Conservation (phyloP, 768 basidiomycete species). For the Clitopilus hobsonii region DNA sequence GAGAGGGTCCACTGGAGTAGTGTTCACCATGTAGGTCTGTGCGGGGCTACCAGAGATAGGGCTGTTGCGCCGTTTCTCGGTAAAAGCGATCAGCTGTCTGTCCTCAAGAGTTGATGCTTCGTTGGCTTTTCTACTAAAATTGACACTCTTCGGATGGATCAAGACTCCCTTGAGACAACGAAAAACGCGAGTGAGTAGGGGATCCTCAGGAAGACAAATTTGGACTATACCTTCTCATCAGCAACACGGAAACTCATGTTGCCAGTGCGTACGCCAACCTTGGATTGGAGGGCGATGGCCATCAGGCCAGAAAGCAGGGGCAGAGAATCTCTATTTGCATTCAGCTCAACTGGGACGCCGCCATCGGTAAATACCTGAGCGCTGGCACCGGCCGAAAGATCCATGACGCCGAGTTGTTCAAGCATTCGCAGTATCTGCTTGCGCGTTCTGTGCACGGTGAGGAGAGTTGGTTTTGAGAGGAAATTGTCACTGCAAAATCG, state of each 20-base stretch:
- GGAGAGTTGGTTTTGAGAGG: constrained; percentile 78
- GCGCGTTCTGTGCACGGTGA: constrained; percentile 79
- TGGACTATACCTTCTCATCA: constrained; percentile 74
- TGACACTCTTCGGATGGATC: constrained; percentile 87
- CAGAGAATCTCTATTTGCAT: constrained; percentile 65
- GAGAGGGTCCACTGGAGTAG: constrained; percentile 83
- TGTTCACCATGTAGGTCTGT: constrained; percentile 71
- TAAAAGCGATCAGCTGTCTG: constrained; percentile 78
- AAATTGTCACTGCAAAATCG: constrained; percentile 83
- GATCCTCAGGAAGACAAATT: too few relatives aligned
- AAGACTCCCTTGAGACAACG: too few relatives aligned
- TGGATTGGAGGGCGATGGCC: constrained; percentile 82
- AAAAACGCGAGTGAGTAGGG: too few relatives aligned
- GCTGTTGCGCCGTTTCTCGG: constrained; percentile 80
- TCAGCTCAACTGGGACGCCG: constrained; percentile 60
- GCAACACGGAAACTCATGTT: constrained; percentile 68
- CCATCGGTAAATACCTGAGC: constrained; percentile 28
- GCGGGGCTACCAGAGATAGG: constrained; percentile 39
- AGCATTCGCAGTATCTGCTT: constrained; percentile 72
- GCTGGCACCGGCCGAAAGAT: constrained; percentile 68
- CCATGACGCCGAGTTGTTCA: constrained; percentile 76
- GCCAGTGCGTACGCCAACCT: constrained; percentile 77
- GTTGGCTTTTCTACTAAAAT: constrained; percentile 53
- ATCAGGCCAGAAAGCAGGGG: constrained; percentile 82
- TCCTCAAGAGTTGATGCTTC: constrained; percentile 30